A percentile compares a stretch with the other conserved stretches of the same genome.
phyloP scores from a whole-genome alignment of 805 yeast species.

The Torulaspora gathmanii region DNA sequence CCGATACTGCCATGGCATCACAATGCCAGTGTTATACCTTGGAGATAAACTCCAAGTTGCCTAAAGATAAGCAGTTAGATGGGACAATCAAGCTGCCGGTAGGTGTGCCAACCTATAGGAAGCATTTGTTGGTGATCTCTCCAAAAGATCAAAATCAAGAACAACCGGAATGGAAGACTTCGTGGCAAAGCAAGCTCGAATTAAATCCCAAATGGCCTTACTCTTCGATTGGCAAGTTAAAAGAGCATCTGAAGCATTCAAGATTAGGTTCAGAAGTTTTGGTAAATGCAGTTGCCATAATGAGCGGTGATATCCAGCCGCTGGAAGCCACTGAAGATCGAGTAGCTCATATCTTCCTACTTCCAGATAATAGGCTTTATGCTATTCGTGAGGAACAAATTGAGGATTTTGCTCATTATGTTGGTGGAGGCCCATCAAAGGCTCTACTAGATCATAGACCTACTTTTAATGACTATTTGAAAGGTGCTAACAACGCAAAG shows the following conservation, averaged over 20 bases:
- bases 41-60: slow-evolving; percentile 14
- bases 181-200: slow-evolving; percentile 29
- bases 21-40: slow-evolving; percentile 19
- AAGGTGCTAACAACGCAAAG: slow-evolving; percentile 16
- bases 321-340: slow-evolving; percentile 4
- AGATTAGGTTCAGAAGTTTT: slow-evolving; percentile 16
- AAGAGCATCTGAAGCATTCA: slow-evolving; percentile 15
- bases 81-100: slow-evolving; percentile 14
- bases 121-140: slow-evolving; percentile 25
- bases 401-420: slow-evolving; percentile 18
- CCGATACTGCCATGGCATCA: not conserved
- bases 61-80: slow-evolving; percentile 14
- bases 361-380: slow-evolving; percentile 27
- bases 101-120: slow-evolving; percentile 21
- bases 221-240: slow-evolving; percentile 17
- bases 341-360: slow-evolving; percentile 13
- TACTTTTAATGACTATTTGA: slow-evolving; percentile 15
- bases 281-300: slow-evolving; percentile 18
- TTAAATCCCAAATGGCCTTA: slow-evolving; percentile 24
- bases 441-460: slow-evolving; percentile 2
- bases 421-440: slow-evolving; percentile 15
- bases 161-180: slow-evolving; percentile 16
- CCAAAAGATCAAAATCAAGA: slow-evolving; percentile 12
- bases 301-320: slow-evolving; percentile 9
- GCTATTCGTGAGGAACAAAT: slow-evolving; percentile 13